phyloP scores from a whole-genome alignment of 2,329 filamentous ascomycete species.

The Pyricularia pennisetigena region DNA sequence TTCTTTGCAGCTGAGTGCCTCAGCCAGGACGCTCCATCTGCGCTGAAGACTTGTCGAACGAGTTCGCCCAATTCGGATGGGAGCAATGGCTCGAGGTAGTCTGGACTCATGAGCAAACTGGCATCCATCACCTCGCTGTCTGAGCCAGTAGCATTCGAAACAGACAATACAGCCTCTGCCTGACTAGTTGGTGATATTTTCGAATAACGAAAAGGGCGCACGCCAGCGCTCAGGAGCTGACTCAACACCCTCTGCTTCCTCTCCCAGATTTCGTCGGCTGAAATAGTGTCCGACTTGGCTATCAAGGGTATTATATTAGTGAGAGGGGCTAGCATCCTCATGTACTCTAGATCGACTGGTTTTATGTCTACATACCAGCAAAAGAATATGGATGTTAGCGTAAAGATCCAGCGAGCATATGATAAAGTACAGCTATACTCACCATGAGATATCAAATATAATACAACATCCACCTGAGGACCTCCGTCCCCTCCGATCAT shows the following conservation, averaged over 20 bases:
- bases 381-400: neutral
- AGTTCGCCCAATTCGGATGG: conserved; percentile 63
- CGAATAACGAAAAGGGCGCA: conserved; percentile 60
- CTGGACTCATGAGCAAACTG: conserved; percentile 83
- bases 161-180: conserved; percentile 48
- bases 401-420: neutral
- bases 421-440: conserved; percentile 17
- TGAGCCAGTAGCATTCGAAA: conserved; percentile 63
- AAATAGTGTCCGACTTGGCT: conserved; percentile 63
- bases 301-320: conserved; percentile 84
- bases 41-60: conserved; percentile 66
- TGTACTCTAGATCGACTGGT: conserved; percentile 58
- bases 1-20: conserved; percentile 78
- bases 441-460: conserved; percentile 75
- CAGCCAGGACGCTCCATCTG: conserved; percentile 69
- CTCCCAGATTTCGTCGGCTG: conserved; percentile 40
- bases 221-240: conserved; percentile 44
- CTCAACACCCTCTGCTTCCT: conserved; percentile 51
- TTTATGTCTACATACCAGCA: conserved; percentile 37
- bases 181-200: conserved; percentile 17
- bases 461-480: conserved; percentile 70
- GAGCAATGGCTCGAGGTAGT: conserved; percentile 75
- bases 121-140: conserved; percentile 86
- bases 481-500: conserved; percentile 76
- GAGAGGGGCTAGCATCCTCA: conserved; percentile 57